Conservation (phyloP, 1,284 basidiomycete genomes). For the Cutaneotrichosporon sp. region DNA sequence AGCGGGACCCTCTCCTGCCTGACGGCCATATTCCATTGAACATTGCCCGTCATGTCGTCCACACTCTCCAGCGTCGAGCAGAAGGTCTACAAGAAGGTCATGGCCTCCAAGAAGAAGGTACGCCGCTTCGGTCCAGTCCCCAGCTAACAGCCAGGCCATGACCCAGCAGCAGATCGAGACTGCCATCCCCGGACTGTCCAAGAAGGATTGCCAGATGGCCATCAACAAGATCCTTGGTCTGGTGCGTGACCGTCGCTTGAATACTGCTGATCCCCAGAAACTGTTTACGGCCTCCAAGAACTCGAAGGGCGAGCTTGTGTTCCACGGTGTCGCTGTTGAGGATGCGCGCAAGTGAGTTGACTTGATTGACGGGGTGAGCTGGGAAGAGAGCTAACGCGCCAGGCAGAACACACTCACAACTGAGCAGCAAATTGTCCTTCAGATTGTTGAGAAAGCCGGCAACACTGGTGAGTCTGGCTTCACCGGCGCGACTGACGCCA, state of each 20-base stretch:
- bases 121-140: not conserved
- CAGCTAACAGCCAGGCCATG: slow-evolving; percentile 30
- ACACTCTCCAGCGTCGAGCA: slow-evolving; percentile 45
- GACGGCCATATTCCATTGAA: not conserved
- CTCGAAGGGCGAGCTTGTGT: slow-evolving; percentile 30
- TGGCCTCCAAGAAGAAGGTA: slow-evolving; percentile 45
- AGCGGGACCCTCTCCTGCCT: slow-evolving; percentile 1
- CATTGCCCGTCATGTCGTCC: slow-evolving; percentile 25
- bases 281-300: slow-evolving; percentile 27
- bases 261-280: slow-evolving; percentile 11
- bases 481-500: slow-evolving; percentile 3
- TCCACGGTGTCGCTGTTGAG: slow-evolving; percentile 36
- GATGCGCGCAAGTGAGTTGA: slow-evolving; percentile 40
- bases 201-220: slow-evolving; percentile 27
- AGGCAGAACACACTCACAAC: slow-evolving; percentile 40
- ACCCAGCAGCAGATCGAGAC: slow-evolving; percentile 31
- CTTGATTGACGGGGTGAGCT: no score
- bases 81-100: slow-evolving; percentile 51
- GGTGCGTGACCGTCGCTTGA: slow-evolving; percentile 20
- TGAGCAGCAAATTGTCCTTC: slow-evolving; percentile 42
- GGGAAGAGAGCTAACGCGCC: not conserved
- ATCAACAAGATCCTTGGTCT: slow-evolving; percentile 29
- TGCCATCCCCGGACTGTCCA: slow-evolving; percentile 31
- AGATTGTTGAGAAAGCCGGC: slow-evolving; percentile 28
- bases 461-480: slow-evolving; percentile 24